These are phyloP conservation scores for Emericellopsis terricola DNA, from an alignment of 495 filamentous ascomycete genomes.

Conservation along the genomic window DNA sequence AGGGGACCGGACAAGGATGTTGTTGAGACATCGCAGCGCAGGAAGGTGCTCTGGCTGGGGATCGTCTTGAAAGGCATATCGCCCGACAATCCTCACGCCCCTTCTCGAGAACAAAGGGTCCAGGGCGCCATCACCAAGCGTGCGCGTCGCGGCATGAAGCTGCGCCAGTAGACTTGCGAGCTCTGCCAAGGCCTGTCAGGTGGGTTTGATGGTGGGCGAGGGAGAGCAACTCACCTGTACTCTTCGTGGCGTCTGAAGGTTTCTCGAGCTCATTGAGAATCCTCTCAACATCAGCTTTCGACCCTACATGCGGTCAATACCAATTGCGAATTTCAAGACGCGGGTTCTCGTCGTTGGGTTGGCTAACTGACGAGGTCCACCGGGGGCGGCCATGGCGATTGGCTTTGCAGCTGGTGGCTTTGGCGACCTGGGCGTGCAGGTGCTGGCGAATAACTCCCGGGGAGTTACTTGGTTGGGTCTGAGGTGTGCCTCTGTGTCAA, in stretches of 20 bases:
- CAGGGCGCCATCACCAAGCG: neutral
- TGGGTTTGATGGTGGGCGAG: neutral
- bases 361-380: no score
- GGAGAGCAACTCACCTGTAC: neutral
- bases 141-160: neutral
- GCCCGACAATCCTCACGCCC: neutral
- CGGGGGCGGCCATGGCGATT: no score
- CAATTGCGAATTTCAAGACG: no score
- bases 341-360: no score
- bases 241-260: neutral
- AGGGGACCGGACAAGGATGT: neutral
- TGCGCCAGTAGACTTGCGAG: neutral
- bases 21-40: neutral
- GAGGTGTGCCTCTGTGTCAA: no score
- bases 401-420: no score
- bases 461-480: no score
- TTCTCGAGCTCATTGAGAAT: neutral
- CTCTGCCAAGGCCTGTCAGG: neutral
- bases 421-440: no score
- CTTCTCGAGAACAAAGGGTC: neutral
- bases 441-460: no score
- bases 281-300: neutral
- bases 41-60: neutral
- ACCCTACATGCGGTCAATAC: no score
- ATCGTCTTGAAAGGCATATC: neutral